A percentile compares a stretch with the other conserved stretches of the same genome.
phyloP scores from a whole-genome alignment of 2,329 filamentous ascomycete species.

The Trichoderma breve region DNA sequence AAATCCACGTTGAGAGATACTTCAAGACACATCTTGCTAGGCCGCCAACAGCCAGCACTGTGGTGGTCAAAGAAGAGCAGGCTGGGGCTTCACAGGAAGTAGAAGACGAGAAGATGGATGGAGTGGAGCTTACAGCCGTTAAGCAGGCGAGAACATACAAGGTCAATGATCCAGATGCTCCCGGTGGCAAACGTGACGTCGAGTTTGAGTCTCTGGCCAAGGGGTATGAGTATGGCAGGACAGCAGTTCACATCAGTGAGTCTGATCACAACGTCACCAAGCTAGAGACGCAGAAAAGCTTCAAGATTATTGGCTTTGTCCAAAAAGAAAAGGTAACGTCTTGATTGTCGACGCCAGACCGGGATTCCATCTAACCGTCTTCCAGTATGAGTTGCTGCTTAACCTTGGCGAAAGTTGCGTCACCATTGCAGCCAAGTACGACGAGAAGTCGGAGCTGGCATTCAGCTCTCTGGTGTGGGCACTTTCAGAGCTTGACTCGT shows the following conservation, averaged over 20 bases:
- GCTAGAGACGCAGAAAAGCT: constrained; percentile 69
- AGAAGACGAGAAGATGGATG: constrained; percentile 48
- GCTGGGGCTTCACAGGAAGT: constrained; percentile 51
- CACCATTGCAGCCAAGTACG: constrained; percentile 72
- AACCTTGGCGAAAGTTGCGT: constrained; percentile 79
- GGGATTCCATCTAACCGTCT: background rate
- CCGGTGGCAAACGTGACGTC: constrained; percentile 79
- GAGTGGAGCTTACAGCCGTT: constrained; percentile 64
- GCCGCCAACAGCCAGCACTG: constrained; percentile 73
- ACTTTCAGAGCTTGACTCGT: constrained; percentile 78
- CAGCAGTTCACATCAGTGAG: constrained; percentile 83
- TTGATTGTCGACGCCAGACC: background rate
- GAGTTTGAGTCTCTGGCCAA: constrained; percentile 82
- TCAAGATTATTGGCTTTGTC: constrained; percentile 87
- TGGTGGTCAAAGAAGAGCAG: constrained; percentile 57
- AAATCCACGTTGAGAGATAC: constrained; percentile 86
- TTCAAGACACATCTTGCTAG: constrained; percentile 78
- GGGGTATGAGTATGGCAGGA: constrained; percentile 90
- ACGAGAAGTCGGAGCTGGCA: constrained; percentile 79
- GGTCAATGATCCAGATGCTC: constrained; percentile 69
- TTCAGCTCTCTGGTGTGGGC: constrained; percentile 88
- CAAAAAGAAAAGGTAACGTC: constrained; percentile 61
- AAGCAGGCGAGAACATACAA: constrained; percentile 76
- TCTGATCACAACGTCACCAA: constrained; percentile 87
- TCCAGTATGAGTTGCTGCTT: constrained; percentile 76